Percentiles rank a stretch among this genome's conserved stretches.
phyloP scores from a whole-genome alignment of 495 filamentous ascomycete species.

The Neurospora sp. region DNA sequence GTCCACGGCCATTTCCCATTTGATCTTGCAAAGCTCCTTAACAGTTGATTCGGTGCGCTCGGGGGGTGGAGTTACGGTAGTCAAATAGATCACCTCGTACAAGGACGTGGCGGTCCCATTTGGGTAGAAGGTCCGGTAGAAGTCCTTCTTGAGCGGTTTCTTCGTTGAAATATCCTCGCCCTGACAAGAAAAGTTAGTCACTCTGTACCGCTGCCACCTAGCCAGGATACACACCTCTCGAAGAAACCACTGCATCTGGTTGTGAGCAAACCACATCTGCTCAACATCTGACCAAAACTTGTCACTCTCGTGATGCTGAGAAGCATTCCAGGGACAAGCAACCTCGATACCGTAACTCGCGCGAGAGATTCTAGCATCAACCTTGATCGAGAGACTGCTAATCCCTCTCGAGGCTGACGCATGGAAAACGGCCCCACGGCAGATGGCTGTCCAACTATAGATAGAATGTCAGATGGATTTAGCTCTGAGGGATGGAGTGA shows the following conservation, averaged over 20 bases:
- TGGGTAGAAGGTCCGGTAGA: too few species aligned
- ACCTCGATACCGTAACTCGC: neutral
- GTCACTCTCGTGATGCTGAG: neutral
- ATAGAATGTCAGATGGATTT: neutral
- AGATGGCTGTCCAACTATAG: neutral
- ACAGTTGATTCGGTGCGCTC: too few species aligned
- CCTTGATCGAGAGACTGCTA: neutral
- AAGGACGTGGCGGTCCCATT: too few species aligned
- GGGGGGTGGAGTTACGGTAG: too few species aligned
- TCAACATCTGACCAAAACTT: fast-evolving
- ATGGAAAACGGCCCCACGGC: neutral
- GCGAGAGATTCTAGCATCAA: neutral
- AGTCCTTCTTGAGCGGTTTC: neutral
- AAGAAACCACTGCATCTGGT: neutral
- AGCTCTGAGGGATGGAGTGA: too few species aligned
- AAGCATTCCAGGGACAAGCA: neutral
- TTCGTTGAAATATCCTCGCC: neutral
- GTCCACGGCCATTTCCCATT: neutral
- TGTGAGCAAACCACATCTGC: neutral
- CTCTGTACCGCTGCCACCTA: too few species aligned
- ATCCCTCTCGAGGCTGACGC: neutral
- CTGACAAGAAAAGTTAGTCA: neutral
- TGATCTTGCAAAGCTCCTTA: too few species aligned
- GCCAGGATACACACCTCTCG: neutral
- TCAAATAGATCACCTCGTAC: too few species aligned